Evolutionary conservation across 2,329 filamentous ascomycete genomes (phyloP).

Genomic region (Botrytis fabae): DNA sequence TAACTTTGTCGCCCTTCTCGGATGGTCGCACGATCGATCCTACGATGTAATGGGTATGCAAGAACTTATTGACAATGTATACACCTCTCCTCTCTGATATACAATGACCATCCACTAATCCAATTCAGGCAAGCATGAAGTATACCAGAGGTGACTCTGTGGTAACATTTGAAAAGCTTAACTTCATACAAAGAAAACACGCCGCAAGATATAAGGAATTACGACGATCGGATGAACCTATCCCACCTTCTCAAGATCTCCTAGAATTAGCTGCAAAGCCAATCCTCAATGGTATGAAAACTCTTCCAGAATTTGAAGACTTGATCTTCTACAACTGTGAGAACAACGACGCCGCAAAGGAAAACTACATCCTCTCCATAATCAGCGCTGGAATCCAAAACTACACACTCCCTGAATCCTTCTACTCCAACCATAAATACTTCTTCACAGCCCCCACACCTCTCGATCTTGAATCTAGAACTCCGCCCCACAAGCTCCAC

Average conservation of each 20-base stretch:
- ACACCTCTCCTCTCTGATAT: slow-evolving; percentile 36
- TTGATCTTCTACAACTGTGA: slow-evolving; percentile 30
- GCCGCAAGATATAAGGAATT: slow-evolving; percentile 36
- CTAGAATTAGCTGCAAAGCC: slow-evolving; percentile 36
- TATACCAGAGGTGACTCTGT: slow-evolving; percentile 90
- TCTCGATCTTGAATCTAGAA: slow-evolving; percentile 27
- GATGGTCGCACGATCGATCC: slow-evolving; percentile 71
- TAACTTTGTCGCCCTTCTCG: slow-evolving; percentile 84
- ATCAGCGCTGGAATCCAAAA: slow-evolving; percentile 53
- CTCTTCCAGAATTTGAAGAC: neutral
- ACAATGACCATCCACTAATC: neutral
- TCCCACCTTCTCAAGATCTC: slow-evolving; percentile 33
- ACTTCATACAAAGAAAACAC: slow-evolving; percentile 74
- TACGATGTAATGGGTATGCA: slow-evolving; percentile 71
- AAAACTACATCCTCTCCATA: slow-evolving; percentile 53
- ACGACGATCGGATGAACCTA: slow-evolving; percentile 18
- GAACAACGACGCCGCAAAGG: slow-evolving; percentile 41
- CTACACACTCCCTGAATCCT: slow-evolving; percentile 56
- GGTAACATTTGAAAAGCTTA: slow-evolving; percentile 77
- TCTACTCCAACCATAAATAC: slow-evolving; percentile 55
- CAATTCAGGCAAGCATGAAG: slow-evolving; percentile 70
- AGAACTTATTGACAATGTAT: slow-evolving; percentile 70
- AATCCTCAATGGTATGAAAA: slow-evolving; percentile 32
- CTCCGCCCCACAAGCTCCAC: slow-evolving; percentile 29
- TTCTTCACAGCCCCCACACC: slow-evolving; percentile 52